A percentile compares a stretch with the other conserved stretches of the same genome.
phyloP scores from a whole-genome alignment of 2,329 filamentous ascomycete species.

The Emmonsiellopsis sp. region DNA sequence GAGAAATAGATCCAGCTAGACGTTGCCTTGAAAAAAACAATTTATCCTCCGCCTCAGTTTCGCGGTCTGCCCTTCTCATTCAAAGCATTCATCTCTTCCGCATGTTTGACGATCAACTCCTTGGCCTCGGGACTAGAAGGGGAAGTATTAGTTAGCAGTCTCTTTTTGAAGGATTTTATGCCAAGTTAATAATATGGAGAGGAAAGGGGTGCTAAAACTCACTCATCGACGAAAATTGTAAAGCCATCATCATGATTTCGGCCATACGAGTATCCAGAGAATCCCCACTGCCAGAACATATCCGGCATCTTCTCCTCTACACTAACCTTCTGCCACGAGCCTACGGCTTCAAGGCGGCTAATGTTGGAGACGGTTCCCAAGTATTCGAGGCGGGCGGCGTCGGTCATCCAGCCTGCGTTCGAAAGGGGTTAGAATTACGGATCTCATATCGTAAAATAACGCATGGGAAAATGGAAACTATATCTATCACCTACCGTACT shows the following conservation, averaged over 20 bases:
- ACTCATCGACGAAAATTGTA: constrained; percentile 45
- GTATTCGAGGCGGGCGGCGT: constrained; percentile 39
- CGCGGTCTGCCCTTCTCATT: background rate
- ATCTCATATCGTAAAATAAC: background rate
- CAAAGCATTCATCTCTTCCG: background rate
- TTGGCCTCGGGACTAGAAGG: constrained; percentile 1
- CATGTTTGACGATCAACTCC: constrained; percentile 1
- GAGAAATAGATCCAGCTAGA: no score
- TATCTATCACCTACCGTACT: constrained; percentile 30
- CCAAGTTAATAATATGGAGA: background rate
- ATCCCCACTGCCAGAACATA: constrained; percentile 50
- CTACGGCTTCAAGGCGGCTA: constrained; percentile 37
- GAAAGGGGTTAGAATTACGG: background rate
- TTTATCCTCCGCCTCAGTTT: background rate
- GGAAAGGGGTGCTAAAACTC: background rate
- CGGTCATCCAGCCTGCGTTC: constrained; percentile 37
- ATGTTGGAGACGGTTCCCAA: constrained; percentile 35
- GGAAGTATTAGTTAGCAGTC: background rate
- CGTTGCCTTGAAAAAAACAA: no score
- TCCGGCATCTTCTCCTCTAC: constrained; percentile 42
- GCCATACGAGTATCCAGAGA: constrained; percentile 42
- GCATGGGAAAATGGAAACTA: background rate
- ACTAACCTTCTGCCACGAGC: constrained; percentile 42
- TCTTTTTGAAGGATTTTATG: background rate
- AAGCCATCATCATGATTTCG: constrained; percentile 48